A percentile compares a stretch with the other conserved stretches of the same genome.
Conservation (phyloP, 768 basidiomycete species). For the Boletus vermiculosoides region DNA sequence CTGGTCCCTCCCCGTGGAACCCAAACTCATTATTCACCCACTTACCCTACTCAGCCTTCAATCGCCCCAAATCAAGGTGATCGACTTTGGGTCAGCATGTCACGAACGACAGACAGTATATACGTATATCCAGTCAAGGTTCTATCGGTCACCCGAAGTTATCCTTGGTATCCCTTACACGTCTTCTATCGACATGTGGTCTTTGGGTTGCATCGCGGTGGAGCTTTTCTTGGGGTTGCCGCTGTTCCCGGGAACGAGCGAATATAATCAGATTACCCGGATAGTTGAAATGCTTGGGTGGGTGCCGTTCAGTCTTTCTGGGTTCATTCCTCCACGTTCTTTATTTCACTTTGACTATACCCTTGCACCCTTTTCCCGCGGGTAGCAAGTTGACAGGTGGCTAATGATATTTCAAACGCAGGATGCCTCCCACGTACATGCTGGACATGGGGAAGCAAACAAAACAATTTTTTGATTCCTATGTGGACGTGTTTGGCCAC, state of each 20-base stretch:
- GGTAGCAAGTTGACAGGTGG: not conserved
- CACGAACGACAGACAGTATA: slow-evolving; percentile 99
- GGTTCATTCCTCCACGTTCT: not conserved
- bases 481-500: slow-evolving; percentile 69
- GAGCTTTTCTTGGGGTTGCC: slow-evolving; percentile 96
- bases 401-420: slow-evolving; percentile 32
- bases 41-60: slow-evolving; percentile 59
- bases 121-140: slow-evolving; percentile 98
- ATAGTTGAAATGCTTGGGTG: slow-evolving; percentile 99
- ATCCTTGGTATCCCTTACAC: slow-evolving; percentile 93
- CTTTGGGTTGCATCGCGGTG: slow-evolving; percentile 95
- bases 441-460: slow-evolving; percentile 96
- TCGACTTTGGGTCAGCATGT: slow-evolving; percentile 98
- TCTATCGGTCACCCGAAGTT: slow-evolving; percentile 98
- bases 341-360: not conserved
- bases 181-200: slow-evolving; percentile 99
- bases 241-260: slow-evolving; percentile 97
- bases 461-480: slow-evolving; percentile 86
- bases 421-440: slow-evolving; percentile 89
- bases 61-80: slow-evolving; percentile 97
- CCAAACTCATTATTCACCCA: not conserved
- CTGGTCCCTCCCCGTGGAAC: not conserved
- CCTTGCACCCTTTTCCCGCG: not conserved
- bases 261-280: slow-evolving; percentile 96
- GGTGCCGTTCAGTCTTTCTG: slow-evolving; percentile 29